A percentile compares a stretch with the other conserved stretches of the same genome.
These are phyloP conservation scores for Starmerella tilneyi DNA, from an alignment of 805 yeast species.

Conservation along the genomic window DNA sequence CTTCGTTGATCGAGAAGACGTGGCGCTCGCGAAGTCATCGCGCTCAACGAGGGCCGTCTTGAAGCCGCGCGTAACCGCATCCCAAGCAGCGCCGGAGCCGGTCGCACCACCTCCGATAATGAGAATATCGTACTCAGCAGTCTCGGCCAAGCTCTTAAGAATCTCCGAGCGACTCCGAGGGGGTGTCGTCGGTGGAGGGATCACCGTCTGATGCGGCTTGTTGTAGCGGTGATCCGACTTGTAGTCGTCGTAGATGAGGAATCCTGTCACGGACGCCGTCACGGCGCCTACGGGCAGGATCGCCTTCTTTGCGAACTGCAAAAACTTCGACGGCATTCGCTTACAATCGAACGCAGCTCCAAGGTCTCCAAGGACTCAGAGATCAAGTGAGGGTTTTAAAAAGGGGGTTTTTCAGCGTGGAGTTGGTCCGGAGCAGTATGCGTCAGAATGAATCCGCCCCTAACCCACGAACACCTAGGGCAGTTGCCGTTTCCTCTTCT, in stretches of 20 bases:
- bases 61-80: slow-evolving; percentile 82
- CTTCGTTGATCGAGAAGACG: slow-evolving; percentile 87
- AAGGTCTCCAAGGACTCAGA: too few species aligned
- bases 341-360: too few species aligned
- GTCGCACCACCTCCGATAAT: slow-evolving; percentile 95
- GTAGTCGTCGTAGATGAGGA: slow-evolving; percentile 25
- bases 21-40: slow-evolving; percentile 83
- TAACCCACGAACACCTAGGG: neutral
- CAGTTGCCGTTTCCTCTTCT: too few species aligned
- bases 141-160: slow-evolving; percentile 27
- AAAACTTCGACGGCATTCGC: slow-evolving; percentile 4
- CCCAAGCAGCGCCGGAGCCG: slow-evolving; percentile 87
- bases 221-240: slow-evolving; percentile 23
- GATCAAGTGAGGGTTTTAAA: neutral
- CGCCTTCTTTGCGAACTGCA: slow-evolving; percentile 15
- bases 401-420: slow-evolving; percentile 4
- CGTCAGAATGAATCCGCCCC: neutral
- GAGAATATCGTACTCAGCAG: slow-evolving; percentile 61
- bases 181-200: slow-evolving; percentile 24
- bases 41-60: slow-evolving; percentile 80
- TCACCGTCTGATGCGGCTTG: slow-evolving; percentile 23
- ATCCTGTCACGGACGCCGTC: slow-evolving; percentile 21
- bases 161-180: slow-evolving; percentile 29
- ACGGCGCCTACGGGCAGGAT: slow-evolving; percentile 25
- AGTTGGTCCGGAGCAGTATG: neutral